Evolutionary conservation across 495 filamentous ascomycete genomes (phyloP).

Genomic region (Baudoinia panamericana): DNA sequence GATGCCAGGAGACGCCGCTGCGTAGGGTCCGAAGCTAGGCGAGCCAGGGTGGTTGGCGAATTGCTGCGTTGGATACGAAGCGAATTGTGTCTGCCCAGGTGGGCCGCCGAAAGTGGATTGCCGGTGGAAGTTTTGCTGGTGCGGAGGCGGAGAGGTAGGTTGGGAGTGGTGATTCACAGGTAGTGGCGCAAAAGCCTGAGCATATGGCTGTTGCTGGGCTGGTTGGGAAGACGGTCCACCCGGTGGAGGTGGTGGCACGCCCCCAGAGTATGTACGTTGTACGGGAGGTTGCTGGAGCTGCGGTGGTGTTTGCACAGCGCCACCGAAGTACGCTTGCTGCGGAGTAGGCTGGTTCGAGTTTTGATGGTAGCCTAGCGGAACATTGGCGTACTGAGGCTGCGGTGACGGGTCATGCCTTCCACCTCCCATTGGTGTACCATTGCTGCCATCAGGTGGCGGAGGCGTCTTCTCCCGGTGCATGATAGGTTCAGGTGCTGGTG

Average conservation of each 20-base stretch:
- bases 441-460: conserved; percentile 58
- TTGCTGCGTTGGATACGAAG: conserved; percentile 21
- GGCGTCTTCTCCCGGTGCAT: conserved; percentile 81
- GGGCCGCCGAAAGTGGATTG: conserved; percentile 6
- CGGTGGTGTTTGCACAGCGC: conserved; percentile 15
- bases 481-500: conserved; percentile 70
- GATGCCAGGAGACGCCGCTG: conserved; percentile 18
- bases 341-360: conserved; percentile 31
- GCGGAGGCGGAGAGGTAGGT: conserved; percentile 14
- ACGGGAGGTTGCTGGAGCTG: conserved; percentile 6
- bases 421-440: conserved; percentile 60
- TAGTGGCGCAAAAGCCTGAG: conserved; percentile 13
- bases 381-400: conserved; percentile 19
- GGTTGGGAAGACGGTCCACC: conserved; percentile 10
- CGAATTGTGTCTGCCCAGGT: conserved; percentile 19
- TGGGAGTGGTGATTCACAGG: conserved; percentile 1
- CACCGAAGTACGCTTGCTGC: conserved; percentile 29
- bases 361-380: conserved; percentile 26
- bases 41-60: background rate
- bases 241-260: conserved; percentile 16
- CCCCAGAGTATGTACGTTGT: conserved; percentile 8
- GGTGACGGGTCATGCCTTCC: conserved; percentile 50
- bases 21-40: conserved; percentile 18
- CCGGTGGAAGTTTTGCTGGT: conserved; percentile 9
- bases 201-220: conserved; percentile 17